Conservation (phyloP, 2,329 filamentous ascomycete species). For the Penicillium sp. region DNA sequence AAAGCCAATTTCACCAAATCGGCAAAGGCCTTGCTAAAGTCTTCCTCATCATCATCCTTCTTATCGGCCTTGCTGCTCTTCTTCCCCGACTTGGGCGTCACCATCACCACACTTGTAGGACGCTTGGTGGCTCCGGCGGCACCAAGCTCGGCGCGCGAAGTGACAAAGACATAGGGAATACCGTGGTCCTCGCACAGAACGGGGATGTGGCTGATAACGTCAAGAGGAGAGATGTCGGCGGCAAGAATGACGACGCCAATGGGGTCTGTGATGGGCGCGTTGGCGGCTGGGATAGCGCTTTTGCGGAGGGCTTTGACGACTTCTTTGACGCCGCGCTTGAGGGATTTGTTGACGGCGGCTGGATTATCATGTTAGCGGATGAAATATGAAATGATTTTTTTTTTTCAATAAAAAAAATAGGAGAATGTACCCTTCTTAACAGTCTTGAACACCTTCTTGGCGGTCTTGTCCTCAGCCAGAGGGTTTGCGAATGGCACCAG, state of each 20-base stretch:
- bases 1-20: slow-evolving; percentile 57
- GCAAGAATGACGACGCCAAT: slow-evolving; percentile 82
- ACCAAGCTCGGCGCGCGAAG: slow-evolving; percentile 87
- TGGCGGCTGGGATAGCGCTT: slow-evolving; percentile 66
- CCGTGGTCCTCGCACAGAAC: slow-evolving; percentile 98
- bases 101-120: slow-evolving; percentile 94
- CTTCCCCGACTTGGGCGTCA: slow-evolving; percentile 48
- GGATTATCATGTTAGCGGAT: slow-evolving; percentile 15
- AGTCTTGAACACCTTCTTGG: slow-evolving; percentile 50
- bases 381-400: neutral
- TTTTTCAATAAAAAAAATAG: neutral
- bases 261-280: slow-evolving; percentile 59
- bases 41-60: slow-evolving; percentile 36
- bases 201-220: slow-evolving; percentile 97
- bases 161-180: slow-evolving; percentile 94
- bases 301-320: slow-evolving; percentile 98
- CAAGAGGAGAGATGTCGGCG: slow-evolving; percentile 95
- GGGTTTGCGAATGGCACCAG: slow-evolving; percentile 50
- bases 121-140: slow-evolving; percentile 92
- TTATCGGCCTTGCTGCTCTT: slow-evolving; percentile 52
- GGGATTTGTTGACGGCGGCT: slow-evolving; percentile 93
- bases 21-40: slow-evolving; percentile 52
- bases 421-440: slow-evolving; percentile 46
- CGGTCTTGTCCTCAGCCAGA: slow-evolving; percentile 48
- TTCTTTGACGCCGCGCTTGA: slow-evolving; percentile 98